Percentiles rank a stretch among this genome's conserved stretches.
Conservation (phyloP, 2,329 filamentous ascomycete species). For the Microcera coccophila region DNA sequence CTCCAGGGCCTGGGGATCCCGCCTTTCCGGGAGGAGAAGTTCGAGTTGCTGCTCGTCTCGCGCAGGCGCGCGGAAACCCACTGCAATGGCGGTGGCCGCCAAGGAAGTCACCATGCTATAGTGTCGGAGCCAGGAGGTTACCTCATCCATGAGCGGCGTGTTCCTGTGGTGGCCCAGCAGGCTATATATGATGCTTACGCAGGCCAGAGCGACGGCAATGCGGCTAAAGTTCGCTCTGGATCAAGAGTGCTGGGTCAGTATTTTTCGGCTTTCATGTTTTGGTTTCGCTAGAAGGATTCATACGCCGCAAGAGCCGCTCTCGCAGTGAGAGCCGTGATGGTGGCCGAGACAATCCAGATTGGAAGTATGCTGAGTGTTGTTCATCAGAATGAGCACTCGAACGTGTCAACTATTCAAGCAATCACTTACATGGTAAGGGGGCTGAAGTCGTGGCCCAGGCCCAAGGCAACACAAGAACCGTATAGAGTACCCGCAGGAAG, state of each 20-base stretch:
- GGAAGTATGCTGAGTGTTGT: conserved; percentile 13
- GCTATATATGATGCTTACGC: conserved; percentile 9
- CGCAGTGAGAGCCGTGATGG: conserved; percentile 11
- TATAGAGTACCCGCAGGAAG: conserved; percentile 16
- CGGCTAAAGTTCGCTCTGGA: conserved; percentile 16
- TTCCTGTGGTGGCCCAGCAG: neutral
- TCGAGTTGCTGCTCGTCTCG: conserved; percentile 2
- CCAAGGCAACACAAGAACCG: conserved; percentile 15
- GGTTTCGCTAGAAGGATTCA: neutral
- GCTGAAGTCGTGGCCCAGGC: conserved; percentile 9
- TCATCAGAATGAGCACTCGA: too few relatives aligned
- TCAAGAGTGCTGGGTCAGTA: conserved; percentile 11
- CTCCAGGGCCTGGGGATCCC: neutral
- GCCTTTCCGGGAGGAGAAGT: conserved; percentile 7
- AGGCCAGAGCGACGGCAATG: conserved; percentile 7
- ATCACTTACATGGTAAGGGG: conserved; percentile 17
- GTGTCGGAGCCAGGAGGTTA: conserved; percentile 11
- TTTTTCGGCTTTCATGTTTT: neutral
- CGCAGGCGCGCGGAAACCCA: conserved; percentile 1
- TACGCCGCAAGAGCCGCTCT: conserved; percentile 17
- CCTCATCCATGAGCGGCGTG: conserved; percentile 3
- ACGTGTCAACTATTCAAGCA: too few relatives aligned
- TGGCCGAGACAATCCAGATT: conserved; percentile 13
- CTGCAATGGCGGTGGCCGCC: conserved; percentile 8
- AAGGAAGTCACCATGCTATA: conserved; percentile 9